Conservation (phyloP, 345 rosid species). For the Garcia nutans region DNA sequence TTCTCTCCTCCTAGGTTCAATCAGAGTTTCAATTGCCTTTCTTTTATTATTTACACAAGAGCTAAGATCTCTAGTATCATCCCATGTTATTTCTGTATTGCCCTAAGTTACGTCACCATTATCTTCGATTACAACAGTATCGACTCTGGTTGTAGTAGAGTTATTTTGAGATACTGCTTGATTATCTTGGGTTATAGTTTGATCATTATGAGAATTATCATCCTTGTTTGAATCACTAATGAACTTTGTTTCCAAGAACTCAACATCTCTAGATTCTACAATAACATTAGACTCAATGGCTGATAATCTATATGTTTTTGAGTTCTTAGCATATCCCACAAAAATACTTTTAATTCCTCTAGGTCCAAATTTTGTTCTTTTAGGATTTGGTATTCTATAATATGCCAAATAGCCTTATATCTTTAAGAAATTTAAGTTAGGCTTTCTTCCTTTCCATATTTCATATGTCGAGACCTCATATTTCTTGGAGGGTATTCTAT, state of each 20-base stretch:
- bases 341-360: background rate
- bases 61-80: background rate
- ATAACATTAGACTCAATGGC: no score
- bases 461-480: background rate
- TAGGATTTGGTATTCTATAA: background rate
- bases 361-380: background rate
- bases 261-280: conserved; percentile 1
- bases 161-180: no score
- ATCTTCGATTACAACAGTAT: no score
- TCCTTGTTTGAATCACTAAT: background rate
- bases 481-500: background rate
- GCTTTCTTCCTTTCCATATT: background rate
- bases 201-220: no score
- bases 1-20: conserved; percentile 1
- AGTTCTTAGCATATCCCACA: conserved; percentile 2
- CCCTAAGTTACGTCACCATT: no score
- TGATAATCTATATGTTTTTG: background rate
- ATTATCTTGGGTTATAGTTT: no score
- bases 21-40: background rate
- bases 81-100: background rate
- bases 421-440: background rate
- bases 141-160: no score
- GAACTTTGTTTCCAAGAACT: background rate
- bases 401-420: background rate
- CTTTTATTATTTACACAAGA: background rate